These are phyloP conservation scores for Penicillium sp. DNA, from an alignment of 2,329 filamentous ascomycete species.

Conservation along the genomic window DNA sequence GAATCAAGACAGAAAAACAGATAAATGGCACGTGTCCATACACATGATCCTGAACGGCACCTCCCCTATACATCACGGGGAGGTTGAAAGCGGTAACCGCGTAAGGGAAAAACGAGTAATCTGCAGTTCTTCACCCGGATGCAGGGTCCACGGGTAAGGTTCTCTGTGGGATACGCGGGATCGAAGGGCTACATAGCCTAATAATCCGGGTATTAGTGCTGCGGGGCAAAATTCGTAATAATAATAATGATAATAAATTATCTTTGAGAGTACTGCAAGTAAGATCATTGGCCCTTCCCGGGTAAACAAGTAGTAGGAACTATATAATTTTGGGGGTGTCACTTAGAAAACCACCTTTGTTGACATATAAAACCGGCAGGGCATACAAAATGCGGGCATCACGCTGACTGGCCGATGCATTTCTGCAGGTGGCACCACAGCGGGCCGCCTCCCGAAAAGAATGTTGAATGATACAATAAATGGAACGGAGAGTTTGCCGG, in stretches of 20 bases:
- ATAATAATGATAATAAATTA: not conserved
- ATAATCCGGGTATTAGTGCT: not conserved
- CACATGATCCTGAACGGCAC: not conserved
- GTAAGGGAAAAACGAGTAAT: not conserved
- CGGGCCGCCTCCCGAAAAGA: not conserved
- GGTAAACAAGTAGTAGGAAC: not conserved
- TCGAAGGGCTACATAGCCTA: not conserved
- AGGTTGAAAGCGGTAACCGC: not conserved
- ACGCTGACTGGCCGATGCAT: not conserved
- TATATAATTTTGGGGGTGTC: not conserved
- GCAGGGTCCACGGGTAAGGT: not conserved
- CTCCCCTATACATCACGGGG: not conserved
- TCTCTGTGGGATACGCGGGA: no score
- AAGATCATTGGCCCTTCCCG: not conserved
- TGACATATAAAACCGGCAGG: not conserved
- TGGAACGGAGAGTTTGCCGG: constrained; percentile 5
- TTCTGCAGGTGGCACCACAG: not conserved
- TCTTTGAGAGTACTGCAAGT: not conserved
- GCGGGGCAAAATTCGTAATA: not conserved
- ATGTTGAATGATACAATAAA: not conserved
- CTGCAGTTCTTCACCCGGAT: not conserved
- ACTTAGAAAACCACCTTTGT: not conserved
- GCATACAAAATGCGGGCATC: not conserved
- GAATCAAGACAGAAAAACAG: not conserved
- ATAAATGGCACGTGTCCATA: not conserved